Base-by-base conservation (phyloP, 108 stramenopile genomes). In the Fistulifera pelliculosa region DNA sequence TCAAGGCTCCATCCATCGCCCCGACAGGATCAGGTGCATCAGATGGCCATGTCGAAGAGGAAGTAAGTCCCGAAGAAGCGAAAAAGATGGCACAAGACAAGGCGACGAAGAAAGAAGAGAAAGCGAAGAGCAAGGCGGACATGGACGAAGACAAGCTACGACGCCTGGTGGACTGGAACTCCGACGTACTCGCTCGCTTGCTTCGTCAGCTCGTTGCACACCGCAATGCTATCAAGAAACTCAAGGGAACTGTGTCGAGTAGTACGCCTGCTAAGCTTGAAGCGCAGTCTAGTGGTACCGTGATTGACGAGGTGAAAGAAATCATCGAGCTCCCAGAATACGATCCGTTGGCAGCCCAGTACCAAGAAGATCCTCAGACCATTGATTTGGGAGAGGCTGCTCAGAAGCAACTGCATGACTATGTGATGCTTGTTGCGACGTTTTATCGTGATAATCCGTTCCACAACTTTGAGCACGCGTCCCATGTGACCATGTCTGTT, bases 361-460 rank as follows among this genome's bases (percentile, higher is more conserved):
- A 38, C 26, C 59, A 60, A 17, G 59, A 47, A 49, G 76, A 54
- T 44, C 62, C 53, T 7, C 47, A 45, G 38, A 47, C 27, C 52
- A 69, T 54, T 17, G 44, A 40, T 55, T 65, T 54, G 41, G 66
- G 22, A 54, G 61, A 47, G 58, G 68, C 52, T 56, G 79, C 56
- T 11, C 27, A 38, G 39, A 19, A 43, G 0, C 62, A 78, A 38
- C 69, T 78, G 8, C 63, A 35, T 7, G 43, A 59, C 12, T 78
- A 67, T 42, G 68, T 70, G 14, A 16, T 56, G 1, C 26, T 53
- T 15, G 73, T 78, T 48, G 63, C 76, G 13, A 27, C 57, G 0
- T 58, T 64, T 38, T 63, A 75, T 54, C 58, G 65, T 11, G 74
- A 68, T 48, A 76, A 77, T 42, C 64, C 64, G 0, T 68, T 71